Evolutionary conservation across 1,284 basidiomycete genomes (phyloP), one percentile per base, ranked within the genome.

Genomic region (Pulchroboletus neoregius): DNA sequence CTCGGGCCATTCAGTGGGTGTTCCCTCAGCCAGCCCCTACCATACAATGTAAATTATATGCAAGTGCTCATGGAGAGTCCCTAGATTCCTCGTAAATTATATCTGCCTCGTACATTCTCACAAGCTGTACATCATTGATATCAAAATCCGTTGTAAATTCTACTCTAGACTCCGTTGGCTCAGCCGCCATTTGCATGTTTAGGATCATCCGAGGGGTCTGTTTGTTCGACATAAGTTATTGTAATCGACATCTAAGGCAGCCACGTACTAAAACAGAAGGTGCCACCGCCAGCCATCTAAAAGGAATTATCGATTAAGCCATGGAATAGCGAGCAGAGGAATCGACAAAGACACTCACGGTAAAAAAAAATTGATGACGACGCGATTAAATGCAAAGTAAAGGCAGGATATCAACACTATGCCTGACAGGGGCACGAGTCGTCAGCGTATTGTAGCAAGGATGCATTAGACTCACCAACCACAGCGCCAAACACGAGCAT

Each of bases 171-270:
- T 47, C 40, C 20, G 31, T 16, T 10, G 45, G 57, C 28, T 58
- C 37, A n/a, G 32, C 39, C 6, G 52, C 41, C 40, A 41, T 47
- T 26, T 53, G 60, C 33, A 60, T 49, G 35, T 58, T 62, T 24
- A 62, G 12, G 15, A 62, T 58, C 1, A 58, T 48, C 22, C 48
- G 57, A n/a, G 55, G 37, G 7, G 60, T 48, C 57, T 58, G 40
- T 41, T 34, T n/a, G n/a, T 43, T 39, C 4, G 28, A 36, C 18
- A 28, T 10, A 6, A 45, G 24, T 47, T 12, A 30, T 12, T 16
- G 15, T 8, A 15, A 2, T 3, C 7, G 11, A 7, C 9, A 2
- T 13, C 6, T 11, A 36, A 39, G 2, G 16, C 1, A 12, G 10
- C 5, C 7, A 50, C 58, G 11, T 38, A 58, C 60, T 3, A 60